phyloP scores from a whole-genome alignment of 805 yeast genomes.

The Scheffersomyces stipitis region DNA sequence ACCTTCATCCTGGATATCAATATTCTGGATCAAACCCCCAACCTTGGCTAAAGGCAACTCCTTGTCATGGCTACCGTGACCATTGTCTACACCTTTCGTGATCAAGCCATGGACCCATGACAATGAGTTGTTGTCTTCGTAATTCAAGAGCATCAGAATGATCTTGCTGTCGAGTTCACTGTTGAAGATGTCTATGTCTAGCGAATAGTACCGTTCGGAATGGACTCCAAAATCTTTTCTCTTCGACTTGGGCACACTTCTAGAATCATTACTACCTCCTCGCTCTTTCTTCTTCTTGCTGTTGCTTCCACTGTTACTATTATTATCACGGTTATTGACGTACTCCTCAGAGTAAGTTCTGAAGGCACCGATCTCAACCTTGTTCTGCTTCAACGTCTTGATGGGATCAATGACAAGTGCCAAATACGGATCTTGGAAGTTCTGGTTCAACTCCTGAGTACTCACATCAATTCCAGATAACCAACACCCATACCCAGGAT shows the following conservation, averaged over 20 bases:
- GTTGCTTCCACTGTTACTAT: conserved; percentile 8
- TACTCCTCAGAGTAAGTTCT: conserved; percentile 58
- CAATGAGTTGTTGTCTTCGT: conserved; percentile 7
- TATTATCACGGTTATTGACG: conserved; percentile 5
- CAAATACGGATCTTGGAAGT: conserved; percentile 86
- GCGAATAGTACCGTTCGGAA: conserved; percentile 64
- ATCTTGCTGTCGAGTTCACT: conserved; percentile 44
- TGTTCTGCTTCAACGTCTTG: conserved; percentile 58
- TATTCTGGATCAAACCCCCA: conserved; percentile 2
- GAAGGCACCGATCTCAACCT: conserved; percentile 85
- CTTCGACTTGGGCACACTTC: conserved; percentile 48
- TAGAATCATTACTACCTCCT: conserved; percentile 7
- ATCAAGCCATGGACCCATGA: conserved; percentile 11
- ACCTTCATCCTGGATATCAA: conserved; percentile 7
- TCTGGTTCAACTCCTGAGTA: conserved; percentile 83
- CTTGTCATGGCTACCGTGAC: not conserved
- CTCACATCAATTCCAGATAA: conserved; percentile 88
- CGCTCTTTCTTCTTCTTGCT: conserved; percentile 6
- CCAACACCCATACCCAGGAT: conserved; percentile 99
- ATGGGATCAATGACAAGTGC: conserved; percentile 88
- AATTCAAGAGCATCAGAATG: conserved; percentile 8
- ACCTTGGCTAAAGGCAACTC: not conserved
- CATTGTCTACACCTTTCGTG: conserved; percentile 1
- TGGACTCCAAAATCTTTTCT: conserved; percentile 69
- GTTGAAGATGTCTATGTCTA: conserved; percentile 61